Evolutionary conservation across 2,329 filamentous ascomycete genomes (phyloP), one percentile per base, ranked within the genome.

Genomic region (Dothideomycetes sp.): DNA sequence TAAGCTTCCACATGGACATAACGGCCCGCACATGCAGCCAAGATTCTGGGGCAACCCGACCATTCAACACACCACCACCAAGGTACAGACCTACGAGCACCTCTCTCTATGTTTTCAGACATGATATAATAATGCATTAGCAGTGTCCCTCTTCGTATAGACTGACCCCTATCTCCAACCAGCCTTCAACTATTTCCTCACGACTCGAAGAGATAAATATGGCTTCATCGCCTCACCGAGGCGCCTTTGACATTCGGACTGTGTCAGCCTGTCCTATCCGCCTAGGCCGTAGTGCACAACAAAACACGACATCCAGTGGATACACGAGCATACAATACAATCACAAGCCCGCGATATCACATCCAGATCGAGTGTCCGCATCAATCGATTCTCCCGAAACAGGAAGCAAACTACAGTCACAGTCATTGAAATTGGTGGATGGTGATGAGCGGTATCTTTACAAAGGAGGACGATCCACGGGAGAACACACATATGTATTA

Each of bases 401-500:
- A 22, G 18, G 39, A 14, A 35, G 27, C 9, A 32, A 22, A 9
- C 29, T 32, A 38, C 38, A 37, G 37, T 40, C 34, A 24, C 45
- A 55, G 33, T 36, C 40, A 16, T 15, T 56, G 34, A 44, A 50
- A 33, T n/a, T n/a, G n/a, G n/a, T n/a, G n/a, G 46, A 52, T 7
- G 54, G 54, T 19, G 49, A 45, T 30, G 47, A 61, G 18, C 47
- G 60, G 30, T 64, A 61, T 47, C 53, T 52, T 33, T 68, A 66
- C 51, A 56, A 51, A 4, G 66, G 65, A 17, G 47, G 55, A 31
- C 55, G 55, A 32, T 56, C 48, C 3, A 49, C 79, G 4, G 66
- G 70, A 15, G 77, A 77, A 38, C 77, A 89, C 52, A 80, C 73
- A 41, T 91, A 91, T 49, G 77, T 93, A 17, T 70, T 95, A 39